Conservation (phyloP, 768 basidiomycete genomes). For the Pleurotus tuber-regium region DNA sequence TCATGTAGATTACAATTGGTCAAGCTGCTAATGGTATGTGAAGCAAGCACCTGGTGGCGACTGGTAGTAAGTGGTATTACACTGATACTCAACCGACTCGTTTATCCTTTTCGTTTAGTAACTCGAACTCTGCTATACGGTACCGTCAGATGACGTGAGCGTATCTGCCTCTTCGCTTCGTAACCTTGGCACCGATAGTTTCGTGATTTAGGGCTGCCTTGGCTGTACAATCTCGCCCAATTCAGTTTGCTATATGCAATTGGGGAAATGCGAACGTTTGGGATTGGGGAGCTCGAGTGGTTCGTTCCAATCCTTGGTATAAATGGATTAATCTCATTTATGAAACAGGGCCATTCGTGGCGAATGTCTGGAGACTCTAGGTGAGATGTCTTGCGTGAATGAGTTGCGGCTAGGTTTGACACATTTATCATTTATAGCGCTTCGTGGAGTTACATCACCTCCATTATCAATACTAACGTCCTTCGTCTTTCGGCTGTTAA, state of each 20-base stretch:
- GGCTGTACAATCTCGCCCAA: slow-evolving; percentile 38
- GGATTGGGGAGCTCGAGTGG: slow-evolving; percentile 57
- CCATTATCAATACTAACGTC: slow-evolving; percentile 45
- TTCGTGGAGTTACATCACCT: slow-evolving; percentile 49
- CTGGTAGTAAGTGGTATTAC: slow-evolving; percentile 40
- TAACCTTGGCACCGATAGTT: slow-evolving; percentile 21
- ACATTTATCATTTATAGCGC: too few relatives aligned
- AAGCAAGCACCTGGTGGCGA: slow-evolving; percentile 31
- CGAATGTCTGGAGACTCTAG: slow-evolving; percentile 47
- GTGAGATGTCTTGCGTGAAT: too few relatives aligned
- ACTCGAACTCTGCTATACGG: slow-evolving; percentile 54
- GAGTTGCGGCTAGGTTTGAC: too few relatives aligned
- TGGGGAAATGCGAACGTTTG: slow-evolving; percentile 55
- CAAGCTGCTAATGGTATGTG: background rate
- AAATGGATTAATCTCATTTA: background rate
- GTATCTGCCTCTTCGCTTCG: background rate
- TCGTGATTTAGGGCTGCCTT: slow-evolving; percentile 32
- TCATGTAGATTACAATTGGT: background rate
- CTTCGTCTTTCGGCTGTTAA: slow-evolving; percentile 37
- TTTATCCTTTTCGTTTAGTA: slow-evolving; percentile 24
- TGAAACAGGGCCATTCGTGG: slow-evolving; percentile 47
- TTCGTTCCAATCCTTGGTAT: slow-evolving; percentile 18
- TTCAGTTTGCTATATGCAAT: slow-evolving; percentile 51
- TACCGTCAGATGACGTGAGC: slow-evolving; percentile 55
- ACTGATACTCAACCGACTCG: background rate